A percentile compares a stretch with the other conserved stretches of the same genome.
phyloP scores from a whole-genome alignment of 306 rosid genomes.

The Castanopsis chinensis region DNA sequence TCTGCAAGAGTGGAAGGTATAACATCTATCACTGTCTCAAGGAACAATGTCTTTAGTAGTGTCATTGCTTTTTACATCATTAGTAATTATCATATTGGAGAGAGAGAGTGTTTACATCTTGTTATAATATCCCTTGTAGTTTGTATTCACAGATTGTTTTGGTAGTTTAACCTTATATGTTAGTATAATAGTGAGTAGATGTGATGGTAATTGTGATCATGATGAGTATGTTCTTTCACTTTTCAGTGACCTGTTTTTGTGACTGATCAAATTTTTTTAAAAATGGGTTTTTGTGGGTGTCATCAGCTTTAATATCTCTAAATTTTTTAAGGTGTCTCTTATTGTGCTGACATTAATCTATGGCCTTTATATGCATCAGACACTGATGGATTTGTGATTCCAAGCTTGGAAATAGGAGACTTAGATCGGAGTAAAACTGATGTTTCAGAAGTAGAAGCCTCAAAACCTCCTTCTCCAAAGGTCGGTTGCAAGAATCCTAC shows the following conservation, averaged over 20 bases:
- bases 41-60: no score
- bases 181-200: neutral
- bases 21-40: no score
- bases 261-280: no score
- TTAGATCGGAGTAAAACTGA: conserved; percentile 36
- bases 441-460: conserved; percentile 47
- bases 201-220: neutral
- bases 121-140: neutral
- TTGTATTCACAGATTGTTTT: neutral
- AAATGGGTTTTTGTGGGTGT: neutral
- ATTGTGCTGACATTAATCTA: neutral
- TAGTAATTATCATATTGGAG: neutral
- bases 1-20: no score
- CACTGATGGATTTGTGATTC: conserved; percentile 94
- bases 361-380: conserved; percentile 42
- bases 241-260: neutral
- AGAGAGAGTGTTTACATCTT: neutral
- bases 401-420: conserved; percentile 80
- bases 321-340: neutral
- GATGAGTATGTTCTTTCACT: neutral
- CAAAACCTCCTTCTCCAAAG: conserved; percentile 66
- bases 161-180: neutral
- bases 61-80: neutral
- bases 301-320: neutral
- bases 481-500: conserved; percentile 29